Base-by-base conservation (phyloP, 129 eudicot genomes). In the Tagetes patula region DNA sequence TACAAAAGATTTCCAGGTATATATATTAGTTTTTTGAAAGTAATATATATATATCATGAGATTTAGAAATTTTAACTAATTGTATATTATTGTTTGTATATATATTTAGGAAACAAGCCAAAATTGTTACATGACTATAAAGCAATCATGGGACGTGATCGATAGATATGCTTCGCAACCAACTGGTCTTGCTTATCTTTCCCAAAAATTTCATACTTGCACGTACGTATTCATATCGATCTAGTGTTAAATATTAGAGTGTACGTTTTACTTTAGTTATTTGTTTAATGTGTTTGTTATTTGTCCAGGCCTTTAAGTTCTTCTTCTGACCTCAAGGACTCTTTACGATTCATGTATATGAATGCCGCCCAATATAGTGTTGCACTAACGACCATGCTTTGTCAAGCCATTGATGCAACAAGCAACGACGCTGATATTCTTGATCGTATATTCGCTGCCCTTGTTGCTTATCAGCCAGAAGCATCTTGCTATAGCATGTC, bases 71-170 rank as follows among this genome's bases (percentile, higher is more conserved):
- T 20, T 20, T 20, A 20, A 20, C 27, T 20, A 20, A 20, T 20
- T 20, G 27, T 20, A 20, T 20, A 20, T 20, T 20, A 20, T 20
- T 20, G 27, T 20, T 20, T 20, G 27, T 20, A 20, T 60, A 32
- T 48, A 1, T 61, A 6, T 14, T 48, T 63, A 89, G 97, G 89
- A 92, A 72, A 75, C 73, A 8, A 92, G 96, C 46, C 65, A 77
- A 54, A 85, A 48, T 14, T 89, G 97, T 61, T 89, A 92, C 62
- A 32, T 39, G 8, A 92, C 91, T 3, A 88, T 89, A 37, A 62
- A 46, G 69, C 45, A 75, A 42, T 92, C 97, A 13, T 92, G 97
- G 97, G 53, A 76, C 2, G 85, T 70, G 82, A 92, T 88, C 42
- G 87, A 83, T 66, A 78, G 73, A 75, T 64, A 85, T 49, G 96